Evolutionary conservation across 306 rosid genomes (phyloP).

Genomic region (Nissolia schottii): DNA sequence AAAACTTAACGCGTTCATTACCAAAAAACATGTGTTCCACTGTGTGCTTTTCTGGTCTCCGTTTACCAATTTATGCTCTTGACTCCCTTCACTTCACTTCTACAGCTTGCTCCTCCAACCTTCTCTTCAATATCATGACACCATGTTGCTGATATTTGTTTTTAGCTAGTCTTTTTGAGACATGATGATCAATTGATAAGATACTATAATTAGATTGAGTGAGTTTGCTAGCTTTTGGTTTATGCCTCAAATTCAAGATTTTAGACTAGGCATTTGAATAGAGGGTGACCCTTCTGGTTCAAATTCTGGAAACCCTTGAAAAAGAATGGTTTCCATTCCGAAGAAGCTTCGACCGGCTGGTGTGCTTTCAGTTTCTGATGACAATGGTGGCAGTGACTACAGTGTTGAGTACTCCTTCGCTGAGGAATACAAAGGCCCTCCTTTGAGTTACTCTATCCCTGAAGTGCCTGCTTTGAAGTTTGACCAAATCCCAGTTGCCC

Average conservation of each 20-base stretch:
- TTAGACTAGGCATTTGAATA: neutral
- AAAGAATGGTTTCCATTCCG: slow-evolving; percentile 48
- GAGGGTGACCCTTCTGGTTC: neutral
- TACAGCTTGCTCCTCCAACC: neutral
- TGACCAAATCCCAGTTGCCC: slow-evolving; percentile 50
- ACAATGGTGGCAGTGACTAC: slow-evolving; percentile 11
- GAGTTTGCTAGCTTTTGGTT: neutral
- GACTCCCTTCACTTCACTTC: neutral
- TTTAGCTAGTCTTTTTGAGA: neutral
- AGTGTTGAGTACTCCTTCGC: slow-evolving; percentile 67
- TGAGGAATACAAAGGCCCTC: slow-evolving; percentile 58
- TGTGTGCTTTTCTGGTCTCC: neutral
- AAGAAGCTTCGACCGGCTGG: slow-evolving; percentile 31
- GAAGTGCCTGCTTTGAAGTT: slow-evolving; percentile 45
- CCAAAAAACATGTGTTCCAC: neutral
- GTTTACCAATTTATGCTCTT: neutral
- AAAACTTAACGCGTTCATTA: neutral
- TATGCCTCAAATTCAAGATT: neutral
- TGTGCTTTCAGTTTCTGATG: slow-evolving; percentile 28
- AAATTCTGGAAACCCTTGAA: neutral
- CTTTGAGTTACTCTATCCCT: slow-evolving; percentile 48
- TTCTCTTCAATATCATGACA: neutral
- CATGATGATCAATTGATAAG: neutral
- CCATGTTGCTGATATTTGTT: neutral
- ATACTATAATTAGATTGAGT: neutral